Conservation (phyloP, 1,284 basidiomycete species). For the Omphalotus olearius region DNA sequence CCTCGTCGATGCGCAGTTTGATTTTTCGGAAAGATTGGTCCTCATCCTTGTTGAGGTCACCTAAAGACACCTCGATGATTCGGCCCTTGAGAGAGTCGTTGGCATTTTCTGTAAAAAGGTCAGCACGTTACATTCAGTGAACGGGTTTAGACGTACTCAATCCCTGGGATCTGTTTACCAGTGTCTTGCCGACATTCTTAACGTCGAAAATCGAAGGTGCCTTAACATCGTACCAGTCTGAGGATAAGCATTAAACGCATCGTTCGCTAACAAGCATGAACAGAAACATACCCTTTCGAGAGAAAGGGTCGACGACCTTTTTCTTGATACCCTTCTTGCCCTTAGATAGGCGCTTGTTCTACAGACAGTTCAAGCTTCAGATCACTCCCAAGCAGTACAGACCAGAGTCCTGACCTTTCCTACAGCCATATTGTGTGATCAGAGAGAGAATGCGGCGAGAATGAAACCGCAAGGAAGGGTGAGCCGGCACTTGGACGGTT, state of each 20-base stretch:
- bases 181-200: slow-evolving; percentile 97
- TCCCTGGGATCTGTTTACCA: slow-evolving; percentile 98
- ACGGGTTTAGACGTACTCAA: slow-evolving; percentile 67
- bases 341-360: slow-evolving; percentile 99
- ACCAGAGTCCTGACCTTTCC: slow-evolving; percentile 66
- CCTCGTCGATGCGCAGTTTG: slow-evolving; percentile 95
- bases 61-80: slow-evolving; percentile 94
- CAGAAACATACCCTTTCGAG: slow-evolving; percentile 80
- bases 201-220: slow-evolving; percentile 98
- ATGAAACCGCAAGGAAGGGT: slow-evolving; percentile 36
- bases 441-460: slow-evolving; percentile 35
- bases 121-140: slow-evolving; percentile 10
- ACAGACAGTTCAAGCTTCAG: slow-evolving; percentile 10
- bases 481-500: slow-evolving; percentile 49
- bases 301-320: slow-evolving; percentile 99
- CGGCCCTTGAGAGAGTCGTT: slow-evolving; percentile 98
- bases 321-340: slow-evolving; percentile 99
- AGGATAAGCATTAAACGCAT: slow-evolving; percentile 8
- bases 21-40: slow-evolving; percentile 99
- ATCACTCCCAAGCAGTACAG: neutral
- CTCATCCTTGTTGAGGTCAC: slow-evolving; percentile 99
- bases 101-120: slow-evolving; percentile 77
- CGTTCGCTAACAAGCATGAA: neutral
- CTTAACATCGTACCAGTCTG: slow-evolving; percentile 99
- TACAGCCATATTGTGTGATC: slow-evolving; percentile 75